phyloP scores from a whole-genome alignment of 108 stramenopile genomes.

The Nitzschia sp. region DNA sequence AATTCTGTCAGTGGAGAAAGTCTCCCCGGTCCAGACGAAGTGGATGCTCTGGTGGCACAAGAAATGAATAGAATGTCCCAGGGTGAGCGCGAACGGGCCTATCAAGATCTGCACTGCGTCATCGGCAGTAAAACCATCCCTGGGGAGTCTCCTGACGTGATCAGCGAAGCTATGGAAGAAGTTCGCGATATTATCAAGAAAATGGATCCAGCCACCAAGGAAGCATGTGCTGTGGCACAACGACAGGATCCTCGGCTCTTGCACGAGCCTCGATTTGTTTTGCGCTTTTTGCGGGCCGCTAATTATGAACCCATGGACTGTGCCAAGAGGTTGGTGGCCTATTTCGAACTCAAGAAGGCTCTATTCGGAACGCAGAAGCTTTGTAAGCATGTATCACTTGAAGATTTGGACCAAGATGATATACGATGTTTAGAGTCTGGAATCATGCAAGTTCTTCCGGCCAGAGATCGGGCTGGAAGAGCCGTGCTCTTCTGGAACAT shows the following conservation, averaged over 20 bases:
- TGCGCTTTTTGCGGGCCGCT: background rate
- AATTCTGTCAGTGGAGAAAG: too few species aligned
- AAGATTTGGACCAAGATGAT: background rate
- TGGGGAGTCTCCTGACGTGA: constrained; percentile 8
- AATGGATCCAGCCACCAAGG: background rate
- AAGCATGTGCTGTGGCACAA: background rate
- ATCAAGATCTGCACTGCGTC: constrained; percentile 27
- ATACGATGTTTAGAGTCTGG: background rate
- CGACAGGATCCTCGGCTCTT: background rate
- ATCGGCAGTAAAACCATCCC: background rate
- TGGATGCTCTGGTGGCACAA: constrained; percentile 4
- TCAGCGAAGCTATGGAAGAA: background rate
- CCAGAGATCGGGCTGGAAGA: constrained; percentile 10
- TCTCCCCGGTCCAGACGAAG: background rate
- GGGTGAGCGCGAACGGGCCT: background rate
- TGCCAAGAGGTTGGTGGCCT: constrained; percentile 9
- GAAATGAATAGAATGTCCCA: constrained; percentile 24
- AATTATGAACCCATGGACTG: background rate
- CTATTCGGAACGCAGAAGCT: background rate
- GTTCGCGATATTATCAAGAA: background rate
- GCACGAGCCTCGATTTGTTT: background rate
- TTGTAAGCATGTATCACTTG: constrained; percentile 1
- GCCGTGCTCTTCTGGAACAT: constrained; percentile 5
- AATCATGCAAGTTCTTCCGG: constrained; percentile 8
- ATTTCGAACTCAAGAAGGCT: constrained; percentile 4